Base-by-base conservation (phyloP, 108 stramenopile species). In the Pseudonitzschia multistriata region DNA sequence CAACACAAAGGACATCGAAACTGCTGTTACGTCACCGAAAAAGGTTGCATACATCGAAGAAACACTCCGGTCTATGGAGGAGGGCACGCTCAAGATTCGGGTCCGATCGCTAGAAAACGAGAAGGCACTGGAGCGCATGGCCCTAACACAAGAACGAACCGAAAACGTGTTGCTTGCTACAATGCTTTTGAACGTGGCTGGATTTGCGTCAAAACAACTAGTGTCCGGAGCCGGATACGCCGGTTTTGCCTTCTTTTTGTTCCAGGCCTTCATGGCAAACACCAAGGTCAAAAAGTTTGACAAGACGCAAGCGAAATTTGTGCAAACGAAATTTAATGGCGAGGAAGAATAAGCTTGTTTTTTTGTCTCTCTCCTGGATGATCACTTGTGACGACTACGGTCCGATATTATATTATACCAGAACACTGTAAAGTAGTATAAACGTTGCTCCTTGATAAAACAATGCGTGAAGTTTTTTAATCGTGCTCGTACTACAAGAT, bases 31-130 rank as follows among this genome's bases (percentile, higher is more conserved):
- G 24, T 83, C 80, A 8, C 97, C 97, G 27, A 81, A 79, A 55
- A 93, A 94, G 74, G 88, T 97, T 63, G 81, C 87, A 1, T 95
- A 96, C 78, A 85, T 97, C 49, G 93, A 97, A 71, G 92, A 96
- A 45, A 96, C 96, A 22, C 55, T 96, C 22, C 72, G 95, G 8
- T 66, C 80, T 27, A 94, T 96, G 70, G 92, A 93, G 77, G 54
- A 72, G 30, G 97, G 97, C n/a, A 83, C 86, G 27, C 76, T 97
- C 15, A 96, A 96, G 76, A 93, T 97, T 59, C 84, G 96, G 11
- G 93, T 95, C 1, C 86, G 96, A n/a, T 92, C 91, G 7, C 71
- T 97, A 28, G 96, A 97, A 76, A 95, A 94, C 66, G 96, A 97
- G 76, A 93, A 90, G 72, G 85, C 92, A 4, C 66, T 97, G 34